Percentiles rank a stretch among this genome's conserved stretches.
Evolutionary conservation across 345 rosid species (phyloP).

Genomic region (Reutealis trisperma): DNA sequence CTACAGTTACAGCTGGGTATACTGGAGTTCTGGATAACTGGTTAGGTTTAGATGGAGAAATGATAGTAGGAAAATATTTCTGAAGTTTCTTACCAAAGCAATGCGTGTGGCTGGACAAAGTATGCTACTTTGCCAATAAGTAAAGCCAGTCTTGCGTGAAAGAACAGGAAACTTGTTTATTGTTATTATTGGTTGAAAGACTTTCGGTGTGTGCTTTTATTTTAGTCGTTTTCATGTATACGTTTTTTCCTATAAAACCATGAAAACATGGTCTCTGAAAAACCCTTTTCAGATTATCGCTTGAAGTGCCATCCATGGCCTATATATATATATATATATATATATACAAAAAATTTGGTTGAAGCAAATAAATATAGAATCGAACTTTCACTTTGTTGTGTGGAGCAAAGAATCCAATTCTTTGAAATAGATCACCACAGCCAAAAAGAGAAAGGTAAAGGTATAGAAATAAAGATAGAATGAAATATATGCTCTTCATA

Average conservation of each 20-base stretch:
- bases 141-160: neutral
- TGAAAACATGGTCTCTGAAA: too few species aligned
- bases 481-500: neutral
- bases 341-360: too few species aligned
- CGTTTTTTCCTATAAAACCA: too few species aligned
- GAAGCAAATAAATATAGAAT: neutral
- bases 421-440: neutral
- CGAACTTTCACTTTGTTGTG: neutral
- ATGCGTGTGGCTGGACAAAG: too few species aligned
- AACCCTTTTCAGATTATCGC: too few species aligned
- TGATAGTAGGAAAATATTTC: neutral
- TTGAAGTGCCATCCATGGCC: too few species aligned
- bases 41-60: slow-evolving; percentile 3
- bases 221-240: too few species aligned
- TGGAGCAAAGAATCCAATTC: slow-evolving; percentile 2
- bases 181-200: too few species aligned
- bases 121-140: neutral
- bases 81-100: neutral
- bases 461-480: neutral
- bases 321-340: too few species aligned
- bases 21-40: neutral
- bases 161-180: neutral
- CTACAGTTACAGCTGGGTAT: neutral
- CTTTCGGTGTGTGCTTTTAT: too few species aligned
- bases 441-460: neutral